Conservation (phyloP, 169 alveolate species). For the Neospora caninum region DNA sequence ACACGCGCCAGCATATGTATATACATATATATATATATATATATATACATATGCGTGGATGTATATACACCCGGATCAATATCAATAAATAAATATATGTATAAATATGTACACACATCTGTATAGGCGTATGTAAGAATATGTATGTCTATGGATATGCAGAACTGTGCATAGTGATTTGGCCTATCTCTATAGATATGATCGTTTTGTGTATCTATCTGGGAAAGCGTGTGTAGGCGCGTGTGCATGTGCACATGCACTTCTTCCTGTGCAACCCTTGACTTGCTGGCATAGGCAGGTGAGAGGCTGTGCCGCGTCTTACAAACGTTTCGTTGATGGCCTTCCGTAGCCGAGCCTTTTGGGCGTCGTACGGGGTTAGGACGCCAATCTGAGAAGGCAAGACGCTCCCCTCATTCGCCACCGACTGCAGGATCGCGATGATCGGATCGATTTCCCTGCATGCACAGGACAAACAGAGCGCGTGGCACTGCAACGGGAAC, state of each 20-base stretch:
- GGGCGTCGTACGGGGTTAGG: conserved; percentile 70
- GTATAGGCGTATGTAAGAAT: neutral
- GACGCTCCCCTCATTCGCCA: conserved; percentile 47
- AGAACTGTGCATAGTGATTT: too few species aligned
- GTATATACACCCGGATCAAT: neutral
- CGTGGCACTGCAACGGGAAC: neutral
- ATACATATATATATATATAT: too few species aligned
- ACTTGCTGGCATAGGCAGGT: too few species aligned
- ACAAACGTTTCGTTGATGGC: conserved; percentile 65
- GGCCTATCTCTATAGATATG: too few species aligned
- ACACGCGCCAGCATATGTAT: neutral
- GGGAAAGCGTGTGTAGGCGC: too few species aligned
- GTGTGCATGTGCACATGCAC: neutral
- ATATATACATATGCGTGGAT: neutral
- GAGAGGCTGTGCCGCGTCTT: neutral
- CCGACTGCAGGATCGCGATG: conserved; percentile 60
- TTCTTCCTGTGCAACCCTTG: too few species aligned
- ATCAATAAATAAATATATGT: neutral
- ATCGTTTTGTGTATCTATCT: too few species aligned
- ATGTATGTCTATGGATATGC: too few species aligned
- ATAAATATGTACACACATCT: neutral
- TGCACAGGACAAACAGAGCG: neutral
- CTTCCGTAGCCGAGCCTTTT: conserved; percentile 60
- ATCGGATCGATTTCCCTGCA: conserved; percentile 64
- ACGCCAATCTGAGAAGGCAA: conserved; percentile 66